Percentiles rank a stretch among this genome's conserved stretches.
These are phyloP conservation scores for Tubosaeta brunneosetosa DNA, from an alignment of 768 basidiomycete genomes.

Conservation along the genomic window DNA sequence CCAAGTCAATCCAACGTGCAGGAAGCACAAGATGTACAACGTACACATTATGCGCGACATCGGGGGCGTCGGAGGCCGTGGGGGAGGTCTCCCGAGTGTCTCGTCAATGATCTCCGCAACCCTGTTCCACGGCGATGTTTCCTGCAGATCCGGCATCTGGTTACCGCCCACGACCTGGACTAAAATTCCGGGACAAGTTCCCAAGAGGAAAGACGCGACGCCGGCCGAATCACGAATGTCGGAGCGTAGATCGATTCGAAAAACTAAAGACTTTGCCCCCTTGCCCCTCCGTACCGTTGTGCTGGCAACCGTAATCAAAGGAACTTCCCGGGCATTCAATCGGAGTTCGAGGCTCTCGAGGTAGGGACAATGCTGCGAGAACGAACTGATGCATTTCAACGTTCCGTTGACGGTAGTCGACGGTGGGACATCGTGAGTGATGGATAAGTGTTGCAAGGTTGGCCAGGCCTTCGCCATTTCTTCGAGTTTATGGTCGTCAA, in stretches of 20 bases:
- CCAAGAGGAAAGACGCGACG: slow-evolving; percentile 16
- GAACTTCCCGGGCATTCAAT: slow-evolving; percentile 18
- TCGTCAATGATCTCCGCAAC: slow-evolving; percentile 17
- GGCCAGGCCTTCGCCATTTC: slow-evolving; percentile 12
- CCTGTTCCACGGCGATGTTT: slow-evolving; percentile 20
- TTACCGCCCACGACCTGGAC: slow-evolving; percentile 3
- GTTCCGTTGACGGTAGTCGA: not conserved
- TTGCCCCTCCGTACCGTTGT: not conserved
- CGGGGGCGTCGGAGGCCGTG: not conserved
- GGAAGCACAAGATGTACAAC: not conserved
- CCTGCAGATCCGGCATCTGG: slow-evolving; percentile 8
- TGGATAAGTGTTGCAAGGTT: slow-evolving; percentile 13
- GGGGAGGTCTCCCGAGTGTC: slow-evolving; percentile 10
- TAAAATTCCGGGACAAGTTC: not conserved
- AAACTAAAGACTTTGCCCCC: not conserved
- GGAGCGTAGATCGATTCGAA: slow-evolving; percentile 14
- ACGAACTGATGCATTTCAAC: not conserved
- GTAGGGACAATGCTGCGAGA: slow-evolving; percentile 15
- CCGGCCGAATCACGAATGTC: slow-evolving; percentile 15
- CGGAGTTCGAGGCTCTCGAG: slow-evolving; percentile 14
- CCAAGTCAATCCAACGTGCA: not conserved
- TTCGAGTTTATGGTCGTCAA: not conserved
- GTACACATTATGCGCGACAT: slow-evolving; percentile 17
- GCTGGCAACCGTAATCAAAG: not conserved
- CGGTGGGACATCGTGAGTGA: slow-evolving; percentile 10